These are phyloP conservation scores for Haplographium delicatum DNA, from an alignment of 495 filamentous ascomycete genomes.

Conservation along the genomic window DNA sequence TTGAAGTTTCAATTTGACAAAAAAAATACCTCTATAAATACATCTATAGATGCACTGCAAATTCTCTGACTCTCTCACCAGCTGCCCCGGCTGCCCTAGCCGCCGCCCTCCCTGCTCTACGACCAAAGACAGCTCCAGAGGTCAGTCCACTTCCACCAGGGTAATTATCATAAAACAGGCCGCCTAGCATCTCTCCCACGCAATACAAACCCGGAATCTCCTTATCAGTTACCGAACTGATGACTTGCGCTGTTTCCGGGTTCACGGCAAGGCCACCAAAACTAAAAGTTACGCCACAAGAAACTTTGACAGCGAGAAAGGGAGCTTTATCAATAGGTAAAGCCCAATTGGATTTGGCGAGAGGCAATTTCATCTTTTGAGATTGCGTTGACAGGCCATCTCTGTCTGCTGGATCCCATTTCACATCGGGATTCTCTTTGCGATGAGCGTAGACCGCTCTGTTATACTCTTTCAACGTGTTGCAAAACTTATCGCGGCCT, in stretches of 20 bases:
- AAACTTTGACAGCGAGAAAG: constrained; percentile 54
- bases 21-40: no score
- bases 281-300: constrained; percentile 59
- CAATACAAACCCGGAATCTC: constrained; percentile 49
- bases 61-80: no score
- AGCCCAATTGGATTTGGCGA: constrained; percentile 62
- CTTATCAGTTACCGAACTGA: constrained; percentile 35
- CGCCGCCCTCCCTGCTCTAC: constrained; percentile 36
- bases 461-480: constrained; percentile 49
- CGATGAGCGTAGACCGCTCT: constrained; percentile 36
- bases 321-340: constrained; percentile 47
- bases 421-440: constrained; percentile 31
- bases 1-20: no score
- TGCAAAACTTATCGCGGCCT: constrained; percentile 36
- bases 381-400: constrained; percentile 55
- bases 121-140: constrained; percentile 51
- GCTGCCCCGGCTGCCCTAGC: no score
- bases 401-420: constrained; percentile 49
- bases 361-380: constrained; percentile 23
- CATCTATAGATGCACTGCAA: no score
- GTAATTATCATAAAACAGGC: constrained; percentile 59
- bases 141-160: constrained; percentile 60
- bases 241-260: constrained; percentile 38
- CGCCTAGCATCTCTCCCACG: constrained; percentile 58
- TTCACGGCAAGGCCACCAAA: constrained; percentile 56